phyloP scores from a whole-genome alignment of 495 filamentous ascomycete genomes.

The Penicillium arizonense region DNA sequence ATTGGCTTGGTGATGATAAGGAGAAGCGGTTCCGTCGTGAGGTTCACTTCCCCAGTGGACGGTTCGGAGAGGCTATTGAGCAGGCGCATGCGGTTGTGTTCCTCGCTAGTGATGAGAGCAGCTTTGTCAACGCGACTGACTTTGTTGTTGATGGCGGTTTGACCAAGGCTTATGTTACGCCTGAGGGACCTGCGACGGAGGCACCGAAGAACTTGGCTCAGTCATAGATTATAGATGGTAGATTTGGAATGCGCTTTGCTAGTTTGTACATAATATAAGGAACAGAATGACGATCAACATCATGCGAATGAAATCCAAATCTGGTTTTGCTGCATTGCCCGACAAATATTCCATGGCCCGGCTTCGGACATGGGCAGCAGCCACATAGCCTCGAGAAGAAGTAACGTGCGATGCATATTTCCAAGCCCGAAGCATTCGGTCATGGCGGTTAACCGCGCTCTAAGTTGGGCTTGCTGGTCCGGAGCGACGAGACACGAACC shows the following conservation, averaged over 20 bases:
- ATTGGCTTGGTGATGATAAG: constrained; percentile 85
- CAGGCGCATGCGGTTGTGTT: constrained; percentile 90
- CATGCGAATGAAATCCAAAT: constrained; percentile 44
- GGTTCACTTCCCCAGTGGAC: constrained; percentile 84
- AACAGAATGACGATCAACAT: constrained; percentile 8
- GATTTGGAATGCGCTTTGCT: not conserved
- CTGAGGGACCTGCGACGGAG: constrained; percentile 69
- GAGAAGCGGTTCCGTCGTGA: constrained; percentile 78
- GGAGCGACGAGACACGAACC: constrained; percentile 27
- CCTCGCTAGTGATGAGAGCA: constrained; percentile 84
- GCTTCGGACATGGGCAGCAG: constrained; percentile 23
- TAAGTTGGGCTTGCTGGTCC: constrained; percentile 23
- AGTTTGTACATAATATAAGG: constrained; percentile 6
- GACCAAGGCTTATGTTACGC: constrained; percentile 89
- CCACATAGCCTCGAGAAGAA: constrained; percentile 39
- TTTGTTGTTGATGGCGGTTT: constrained; percentile 92
- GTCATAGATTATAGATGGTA: not conserved
- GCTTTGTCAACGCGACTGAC: constrained; percentile 84
- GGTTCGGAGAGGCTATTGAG: constrained; percentile 93
- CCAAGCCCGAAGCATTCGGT: constrained; percentile 31
- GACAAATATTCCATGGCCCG: constrained; percentile 40
- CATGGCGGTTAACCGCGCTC: constrained; percentile 25
- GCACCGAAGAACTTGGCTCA: constrained; percentile 62
- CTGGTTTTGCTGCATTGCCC: constrained; percentile 36
- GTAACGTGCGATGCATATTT: constrained; percentile 36